Conservation (phyloP, 345 rosid species). For the sweet orange (Citrus sinensis) region DVS_A1.0 CM039168.1:2226501-2227000, state of each 20-base stretch:
- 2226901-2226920: not conserved
- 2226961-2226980: not conserved
- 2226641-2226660: not conserved
- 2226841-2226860: not conserved
- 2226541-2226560: not conserved
- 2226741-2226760: not conserved
- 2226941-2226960: not conserved
- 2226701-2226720: not conserved
- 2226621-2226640: not conserved
- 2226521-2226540: not conserved
- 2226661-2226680: not conserved
- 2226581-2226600: not conserved
- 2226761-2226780: not conserved
- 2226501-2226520: not conserved
- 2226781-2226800: not conserved
- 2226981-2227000: not conserved
- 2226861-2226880: not conserved
- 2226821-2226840: not conserved
- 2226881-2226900: not conserved
- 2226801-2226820: not conserved
- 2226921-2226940: not conserved
- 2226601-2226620: not conserved
- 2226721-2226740: not conserved
- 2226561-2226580: not conserved
- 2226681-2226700: not conserved